phyloP scores from a whole-genome alignment of 2,329 filamentous ascomycete species.

The Botrytis byssoidea region DNA sequence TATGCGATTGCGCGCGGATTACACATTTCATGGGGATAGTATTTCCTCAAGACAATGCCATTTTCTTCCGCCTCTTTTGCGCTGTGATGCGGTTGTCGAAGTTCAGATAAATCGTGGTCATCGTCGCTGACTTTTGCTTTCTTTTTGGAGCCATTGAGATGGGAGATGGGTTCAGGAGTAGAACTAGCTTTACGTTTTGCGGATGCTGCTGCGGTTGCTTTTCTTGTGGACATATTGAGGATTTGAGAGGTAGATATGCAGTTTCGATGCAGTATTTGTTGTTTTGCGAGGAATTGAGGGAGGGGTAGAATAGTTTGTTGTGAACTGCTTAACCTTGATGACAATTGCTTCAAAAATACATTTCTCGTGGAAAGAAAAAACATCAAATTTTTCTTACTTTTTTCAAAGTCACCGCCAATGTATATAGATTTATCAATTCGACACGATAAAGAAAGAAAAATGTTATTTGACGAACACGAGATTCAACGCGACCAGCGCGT shows the following conservation, averaged over 20 bases:
- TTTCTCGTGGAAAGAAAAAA: background rate
- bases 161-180: slow-evolving; percentile 19
- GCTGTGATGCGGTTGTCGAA: slow-evolving; percentile 32
- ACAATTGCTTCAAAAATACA: background rate
- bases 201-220: slow-evolving; percentile 22
- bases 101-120: slow-evolving; percentile 26
- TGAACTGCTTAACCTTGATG: background rate
- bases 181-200: slow-evolving; percentile 33
- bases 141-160: slow-evolving; percentile 25
- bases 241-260: background rate
- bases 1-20: slow-evolving; percentile 76
- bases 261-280: background rate
- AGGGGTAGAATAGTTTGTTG: background rate
- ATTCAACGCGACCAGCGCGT: background rate
- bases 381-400: background rate
- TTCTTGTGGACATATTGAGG: slow-evolving; percentile 27
- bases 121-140: slow-evolving; percentile 29
- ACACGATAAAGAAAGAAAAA: background rate
- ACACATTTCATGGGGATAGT: slow-evolving; percentile 84
- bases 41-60: slow-evolving; percentile 68
- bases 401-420: background rate
- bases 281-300: background rate
- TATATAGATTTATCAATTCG: background rate
- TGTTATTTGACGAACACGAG: background rate
- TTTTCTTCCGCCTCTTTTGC: slow-evolving; percentile 47